Evolutionary conservation across 2,329 filamentous ascomycete species (phyloP), one percentile per base, ranked within the genome.

Genomic region (Trichoderma sp.): DNA sequence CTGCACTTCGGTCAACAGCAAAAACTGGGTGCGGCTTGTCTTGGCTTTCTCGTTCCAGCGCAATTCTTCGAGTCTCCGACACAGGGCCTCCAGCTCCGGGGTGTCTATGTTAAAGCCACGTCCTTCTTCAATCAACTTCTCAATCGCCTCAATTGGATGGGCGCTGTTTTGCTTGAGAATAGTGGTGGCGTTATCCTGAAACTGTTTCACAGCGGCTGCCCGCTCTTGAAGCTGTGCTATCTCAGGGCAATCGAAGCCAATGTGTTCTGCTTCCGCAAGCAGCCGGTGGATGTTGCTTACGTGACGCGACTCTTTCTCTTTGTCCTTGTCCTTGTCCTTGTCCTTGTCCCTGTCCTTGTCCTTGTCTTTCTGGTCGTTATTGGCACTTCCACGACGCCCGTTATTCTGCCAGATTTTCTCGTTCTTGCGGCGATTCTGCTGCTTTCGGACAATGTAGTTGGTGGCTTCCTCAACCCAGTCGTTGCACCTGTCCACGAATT

Each of bases 391-490:
- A 78, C 91, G 94, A 60, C 89, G 85, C 73, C 87, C 87, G 66
- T 89, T 87, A 74, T 88, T 90, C 71, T 93, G 91, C 88, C 91
- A 95, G 53, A 87, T 87, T 76, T 93, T 95, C 75, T 97, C 94
- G 78, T 91, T 97, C 80, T 98, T 98, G 70, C 94, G 92, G 70
- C 95, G 91, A 76, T 96, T 97, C 80, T 97, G 94, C 81, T 97
- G 94, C 82, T 99, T 99, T 73, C 95, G 92, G 68, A 95, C 94
- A 75, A 94, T 97, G 82, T 96, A 99, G 76, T 92, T 94, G 75
- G 92, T 95, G 71, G 95, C 95, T 81, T 98, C 94, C 75, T 98
- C 95, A 70, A 97, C 93, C 92, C 96, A 97, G 77, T 97, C 93
- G 79, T 97, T 96, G 83, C 95, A 98, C 75, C 92, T 90, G 73